Conservation (phyloP, 148 eudicot species). For the Arbutus unedo region DNA sequence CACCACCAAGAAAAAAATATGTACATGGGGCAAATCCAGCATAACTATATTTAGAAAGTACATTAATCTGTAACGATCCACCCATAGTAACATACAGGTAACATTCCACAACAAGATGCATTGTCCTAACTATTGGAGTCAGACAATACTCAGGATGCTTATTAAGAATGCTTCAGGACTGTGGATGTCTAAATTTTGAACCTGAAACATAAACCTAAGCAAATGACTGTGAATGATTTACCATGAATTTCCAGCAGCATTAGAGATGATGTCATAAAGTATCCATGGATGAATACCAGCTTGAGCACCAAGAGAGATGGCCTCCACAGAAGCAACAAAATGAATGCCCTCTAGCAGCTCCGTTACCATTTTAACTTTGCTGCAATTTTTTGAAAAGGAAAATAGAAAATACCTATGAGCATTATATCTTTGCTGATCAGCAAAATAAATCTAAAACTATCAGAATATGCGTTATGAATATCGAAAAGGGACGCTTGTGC, state of each 20-base stretch:
- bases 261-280: constrained; percentile 84
- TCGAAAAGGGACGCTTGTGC: background rate
- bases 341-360: constrained; percentile 93
- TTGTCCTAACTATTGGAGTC: background rate
- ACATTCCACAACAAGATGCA: background rate
- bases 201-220: background rate
- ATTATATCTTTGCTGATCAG: background rate
- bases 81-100: background rate
- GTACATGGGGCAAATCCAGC: background rate
- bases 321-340: constrained; percentile 93
- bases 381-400: constrained; percentile 29
- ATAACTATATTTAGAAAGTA: background rate
- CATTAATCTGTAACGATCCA: background rate
- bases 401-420: background rate
- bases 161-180: background rate
- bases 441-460: background rate
- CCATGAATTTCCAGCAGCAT: constrained; percentile 99
- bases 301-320: constrained; percentile 86
- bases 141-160: background rate
- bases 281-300: constrained; percentile 92
- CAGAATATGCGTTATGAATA: background rate
- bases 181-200: background rate
- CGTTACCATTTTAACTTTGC: constrained; percentile 82
- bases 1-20: background rate
- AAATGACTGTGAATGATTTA: constrained; percentile 23